A percentile compares a stretch with the other conserved stretches of the same genome.
Evolutionary conservation across 2,329 filamentous ascomycete genomes (phyloP).

Genomic region (Thielaviopsis euricoi): DNA sequence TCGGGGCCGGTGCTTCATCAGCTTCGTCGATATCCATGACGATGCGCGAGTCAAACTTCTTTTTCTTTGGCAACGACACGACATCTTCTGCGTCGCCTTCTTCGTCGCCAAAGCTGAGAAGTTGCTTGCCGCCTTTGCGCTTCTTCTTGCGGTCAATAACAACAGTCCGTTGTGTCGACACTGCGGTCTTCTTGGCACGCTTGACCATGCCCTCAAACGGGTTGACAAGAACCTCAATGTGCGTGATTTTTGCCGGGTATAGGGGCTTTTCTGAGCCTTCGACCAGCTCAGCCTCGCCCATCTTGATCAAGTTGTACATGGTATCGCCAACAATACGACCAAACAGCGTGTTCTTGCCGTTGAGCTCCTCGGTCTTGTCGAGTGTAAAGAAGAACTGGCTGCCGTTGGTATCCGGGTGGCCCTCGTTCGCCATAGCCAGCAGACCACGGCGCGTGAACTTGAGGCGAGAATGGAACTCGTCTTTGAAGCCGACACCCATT

Average conservation of each 20-base stretch:
- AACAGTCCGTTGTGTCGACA: constrained; percentile 23
- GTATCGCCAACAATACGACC: constrained; percentile 84
- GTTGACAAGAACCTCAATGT: constrained; percentile 61
- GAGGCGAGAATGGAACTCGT: constrained; percentile 82
- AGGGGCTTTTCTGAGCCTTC: constrained; percentile 67
- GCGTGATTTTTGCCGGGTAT: constrained; percentile 67
- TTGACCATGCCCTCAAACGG: constrained; percentile 70
- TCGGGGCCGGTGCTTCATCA: constrained; percentile 11
- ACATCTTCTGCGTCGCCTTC: constrained; percentile 36
- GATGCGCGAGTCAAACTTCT: constrained; percentile 63
- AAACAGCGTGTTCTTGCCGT: constrained; percentile 84
- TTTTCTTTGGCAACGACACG: constrained; percentile 50
- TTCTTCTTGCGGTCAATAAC: constrained; percentile 42
- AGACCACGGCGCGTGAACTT: constrained; percentile 86
- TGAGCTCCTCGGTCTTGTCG: constrained; percentile 68
- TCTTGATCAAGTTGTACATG: constrained; percentile 89
- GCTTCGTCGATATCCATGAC: constrained; percentile 37
- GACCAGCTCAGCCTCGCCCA: constrained; percentile 72
- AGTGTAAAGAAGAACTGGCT: constrained; percentile 97
- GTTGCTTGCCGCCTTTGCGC: constrained; percentile 56
- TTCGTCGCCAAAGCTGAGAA: constrained; percentile 63
- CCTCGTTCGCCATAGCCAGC: constrained; percentile 90
- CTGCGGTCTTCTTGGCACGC: constrained; percentile 30
- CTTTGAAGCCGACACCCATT: constrained; percentile 46
- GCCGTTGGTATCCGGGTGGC: constrained; percentile 62